Evolutionary conservation across 2,329 filamentous ascomycete species (phyloP), one percentile per base, ranked within the genome.

Genomic region (Ceratocystis papillata): DNA sequence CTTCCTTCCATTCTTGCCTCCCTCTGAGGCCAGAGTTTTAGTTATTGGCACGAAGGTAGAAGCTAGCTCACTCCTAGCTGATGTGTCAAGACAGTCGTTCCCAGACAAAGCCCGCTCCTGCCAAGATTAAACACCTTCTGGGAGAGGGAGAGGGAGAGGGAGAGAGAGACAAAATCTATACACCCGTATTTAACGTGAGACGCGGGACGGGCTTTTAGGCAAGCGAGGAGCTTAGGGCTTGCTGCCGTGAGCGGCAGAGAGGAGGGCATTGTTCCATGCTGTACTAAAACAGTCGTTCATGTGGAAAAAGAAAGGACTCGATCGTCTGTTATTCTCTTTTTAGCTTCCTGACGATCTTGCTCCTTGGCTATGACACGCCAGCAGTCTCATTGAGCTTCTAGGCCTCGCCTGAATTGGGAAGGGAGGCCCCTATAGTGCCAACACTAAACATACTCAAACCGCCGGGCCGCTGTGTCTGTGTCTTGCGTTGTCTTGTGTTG

Each of bases 141-240:
- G 20, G 25, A 30, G 30, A 3, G 37, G 4, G 37, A 15, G 37
- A 3, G 33, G 8, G 10, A 4, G 10, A 3, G 15, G 37, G 28
- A 30, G 30, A 12, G 8, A 10, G 30, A 59, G 8, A n/a, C 28
- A 30, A 59, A 10, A n/a, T 20, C n/a, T 10, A n/a, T 5, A 20
- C n/a, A 57, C 17, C 6, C 55, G 53, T 28, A 57, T 57, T 57
- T 57, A 57, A 57, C 53, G 4, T 57, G 53, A 25, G 28, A 57
- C 53, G 53, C 6, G 25, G 53, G n/a, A 17, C 53, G 53, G 28
- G 53, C 53, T 57, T 25, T 28, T 57, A n/a, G 22, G 15, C 28
- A 17, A 57, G 53, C 22, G 37, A 41, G 37, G 3, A n/a, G 28
- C 12, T 33, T 57, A 33, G 12, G 5, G 53, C 53, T 55, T 55